A percentile compares a stretch with the other conserved stretches of the same genome.
phyloP scores from a whole-genome alignment of 805 yeast species.

The Metschnikowia sp. region DNA sequence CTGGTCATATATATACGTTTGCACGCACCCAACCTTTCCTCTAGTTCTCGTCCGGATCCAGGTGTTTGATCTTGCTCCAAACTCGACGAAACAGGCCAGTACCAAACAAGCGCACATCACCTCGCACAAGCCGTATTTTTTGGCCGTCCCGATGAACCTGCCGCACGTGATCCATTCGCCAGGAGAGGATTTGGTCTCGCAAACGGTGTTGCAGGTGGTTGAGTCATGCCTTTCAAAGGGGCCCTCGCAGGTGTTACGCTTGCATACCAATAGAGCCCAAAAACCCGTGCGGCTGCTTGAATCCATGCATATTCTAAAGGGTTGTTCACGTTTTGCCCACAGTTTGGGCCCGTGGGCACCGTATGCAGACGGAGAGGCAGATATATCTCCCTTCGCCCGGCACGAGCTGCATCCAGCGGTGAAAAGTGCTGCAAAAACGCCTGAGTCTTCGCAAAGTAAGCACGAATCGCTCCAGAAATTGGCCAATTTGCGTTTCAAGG shows the following conservation, averaged over 20 bases:
- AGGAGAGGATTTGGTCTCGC: constrained; percentile 39
- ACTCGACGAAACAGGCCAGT: neutral
- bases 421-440: constrained; percentile 6
- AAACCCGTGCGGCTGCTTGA: constrained; percentile 44
- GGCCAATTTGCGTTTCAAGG: constrained; percentile 62
- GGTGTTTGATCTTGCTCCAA: constrained; percentile 50
- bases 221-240: constrained; percentile 49
- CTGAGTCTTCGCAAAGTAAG: constrained; percentile 10
- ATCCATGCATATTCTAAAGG: constrained; percentile 55
- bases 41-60: constrained; percentile 62
- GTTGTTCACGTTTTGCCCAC: constrained; percentile 57
- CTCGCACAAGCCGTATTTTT: constrained; percentile 59
- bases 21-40: constrained; percentile 62
- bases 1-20: constrained; percentile 61
- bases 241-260: constrained; percentile 38
- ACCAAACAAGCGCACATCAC: constrained; percentile 36
- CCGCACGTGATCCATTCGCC: constrained; percentile 62
- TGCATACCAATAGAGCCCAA: constrained; percentile 37
- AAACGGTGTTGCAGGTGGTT: constrained; percentile 58
- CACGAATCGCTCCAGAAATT: constrained; percentile 30
- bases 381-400: constrained; percentile 58
- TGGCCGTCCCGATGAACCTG: constrained; percentile 66
- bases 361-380: constrained; percentile 66
- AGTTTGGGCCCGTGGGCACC: constrained; percentile 71
- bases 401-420: constrained; percentile 40